These are phyloP conservation scores for Phytophthora niederhauseri DNA, from an alignment of 352 stramenopile species.

Conservation along the genomic window DNA sequence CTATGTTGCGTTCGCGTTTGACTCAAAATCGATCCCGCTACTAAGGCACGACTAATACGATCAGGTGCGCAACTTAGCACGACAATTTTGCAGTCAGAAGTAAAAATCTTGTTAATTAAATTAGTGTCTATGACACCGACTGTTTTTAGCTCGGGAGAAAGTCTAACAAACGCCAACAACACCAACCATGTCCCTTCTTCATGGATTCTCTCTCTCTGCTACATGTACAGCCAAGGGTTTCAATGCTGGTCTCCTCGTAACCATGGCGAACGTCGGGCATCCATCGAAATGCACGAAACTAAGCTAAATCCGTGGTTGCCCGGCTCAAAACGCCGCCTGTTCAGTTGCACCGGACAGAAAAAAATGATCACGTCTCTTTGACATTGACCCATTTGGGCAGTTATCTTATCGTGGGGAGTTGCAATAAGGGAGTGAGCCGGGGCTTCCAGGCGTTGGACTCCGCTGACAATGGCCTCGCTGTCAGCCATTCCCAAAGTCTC, in stretches of 20 bases:
- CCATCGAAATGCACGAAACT: background rate
- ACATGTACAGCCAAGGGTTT: background rate
- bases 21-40: slow-evolving; percentile 1
- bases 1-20: background rate
- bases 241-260: background rate
- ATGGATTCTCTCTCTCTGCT: background rate
- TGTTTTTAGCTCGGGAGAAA: no score
- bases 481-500: slow-evolving; percentile 2
- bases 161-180: no score
- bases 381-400: background rate
- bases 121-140: no score
- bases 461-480: background rate
- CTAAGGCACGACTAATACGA: no score
- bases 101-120: no score
- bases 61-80: no score
- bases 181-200: background rate
- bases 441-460: slow-evolving; percentile 4
- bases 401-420: slow-evolving; percentile 2
- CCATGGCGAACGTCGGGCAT: background rate
- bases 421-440: background rate
- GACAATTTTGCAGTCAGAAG: no score
- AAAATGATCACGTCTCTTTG: slow-evolving; percentile 5
- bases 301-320: background rate
- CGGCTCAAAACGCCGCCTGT: background rate
- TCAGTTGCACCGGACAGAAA: slow-evolving; percentile 2